Evolutionary conservation across 1,284 basidiomycete species (phyloP).

Genomic region (Melampsora larici-populina): DNA sequence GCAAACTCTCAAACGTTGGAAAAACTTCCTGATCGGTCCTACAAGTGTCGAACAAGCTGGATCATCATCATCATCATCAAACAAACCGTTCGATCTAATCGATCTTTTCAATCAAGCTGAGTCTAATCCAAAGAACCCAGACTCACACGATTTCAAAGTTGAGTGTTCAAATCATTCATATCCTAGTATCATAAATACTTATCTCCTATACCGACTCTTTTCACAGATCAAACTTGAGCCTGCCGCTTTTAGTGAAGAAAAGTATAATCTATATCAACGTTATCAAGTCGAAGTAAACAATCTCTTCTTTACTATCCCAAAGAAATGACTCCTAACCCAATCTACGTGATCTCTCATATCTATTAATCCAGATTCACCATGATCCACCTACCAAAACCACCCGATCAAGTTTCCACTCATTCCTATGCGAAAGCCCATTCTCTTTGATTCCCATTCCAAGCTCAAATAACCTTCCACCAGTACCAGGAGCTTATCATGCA

Average conservation of each 20-base stretch:
- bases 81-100: constrained; percentile 28
- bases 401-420: constrained; percentile 6
- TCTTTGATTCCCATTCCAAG: neutral
- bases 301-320: neutral
- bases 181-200: too few relatives aligned
- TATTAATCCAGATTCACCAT: constrained; percentile 26
- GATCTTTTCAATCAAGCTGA: constrained; percentile 51
- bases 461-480: neutral
- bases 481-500: constrained; percentile 18
- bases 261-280: constrained; percentile 67
- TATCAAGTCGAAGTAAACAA: constrained; percentile 45
- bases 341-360: too few relatives aligned
- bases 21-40: neutral
- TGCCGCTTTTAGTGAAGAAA: constrained; percentile 72
- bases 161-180: too few relatives aligned
- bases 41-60: constrained; percentile 26
- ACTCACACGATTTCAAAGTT: neutral
- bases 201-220: too few relatives aligned
- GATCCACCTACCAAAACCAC: constrained; percentile 16
- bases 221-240: constrained; percentile 69
- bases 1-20: constrained; percentile 23
- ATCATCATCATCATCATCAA: constrained; percentile 58
- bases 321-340: neutral
- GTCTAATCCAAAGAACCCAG: constrained; percentile 28
- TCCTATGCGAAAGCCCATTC: constrained; percentile 33